phyloP scores from a whole-genome alignment of 306 rosid species.

The Spatholobus suberectus region DNA sequence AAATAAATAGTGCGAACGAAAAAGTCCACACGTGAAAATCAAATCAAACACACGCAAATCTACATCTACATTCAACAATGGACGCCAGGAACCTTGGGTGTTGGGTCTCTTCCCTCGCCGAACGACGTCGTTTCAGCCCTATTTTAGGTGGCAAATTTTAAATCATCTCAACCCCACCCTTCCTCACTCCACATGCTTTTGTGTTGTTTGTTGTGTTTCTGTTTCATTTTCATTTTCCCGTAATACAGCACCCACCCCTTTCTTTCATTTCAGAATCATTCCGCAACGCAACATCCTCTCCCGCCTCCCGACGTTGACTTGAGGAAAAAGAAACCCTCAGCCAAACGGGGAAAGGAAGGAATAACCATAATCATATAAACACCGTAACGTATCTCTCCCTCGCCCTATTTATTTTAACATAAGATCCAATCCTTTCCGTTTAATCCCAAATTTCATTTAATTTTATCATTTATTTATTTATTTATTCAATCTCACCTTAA shows the following conservation, averaged over 20 bases:
- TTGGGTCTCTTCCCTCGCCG: too few species aligned
- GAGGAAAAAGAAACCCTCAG: background rate
- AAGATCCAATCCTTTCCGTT: background rate
- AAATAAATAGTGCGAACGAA: background rate
- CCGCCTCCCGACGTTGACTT: constrained; percentile 9
- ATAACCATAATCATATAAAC: background rate
- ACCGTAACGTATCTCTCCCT: too few species aligned
- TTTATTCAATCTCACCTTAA: too few species aligned
- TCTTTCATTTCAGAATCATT: background rate
- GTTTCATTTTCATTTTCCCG: background rate
- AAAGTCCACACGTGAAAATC: background rate
- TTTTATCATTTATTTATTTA: too few species aligned
- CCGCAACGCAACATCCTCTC: background rate
- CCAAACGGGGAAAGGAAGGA: background rate
- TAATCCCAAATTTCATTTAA: too few species aligned
- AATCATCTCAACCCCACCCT: constrained; percentile 11
- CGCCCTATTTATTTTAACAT: background rate
- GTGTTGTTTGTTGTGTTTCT: background rate
- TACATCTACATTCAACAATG: too few species aligned
- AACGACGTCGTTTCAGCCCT: background rate
- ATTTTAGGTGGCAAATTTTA: background rate
- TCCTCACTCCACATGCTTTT: background rate
- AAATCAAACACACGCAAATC: background rate
- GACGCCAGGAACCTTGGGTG: too few species aligned
- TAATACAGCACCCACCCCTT: background rate